These are phyloP conservation scores for Rhizopus microsporus DNA, from an alignment of 371 early-diverging fungal species.

Conservation along the genomic window DNA sequence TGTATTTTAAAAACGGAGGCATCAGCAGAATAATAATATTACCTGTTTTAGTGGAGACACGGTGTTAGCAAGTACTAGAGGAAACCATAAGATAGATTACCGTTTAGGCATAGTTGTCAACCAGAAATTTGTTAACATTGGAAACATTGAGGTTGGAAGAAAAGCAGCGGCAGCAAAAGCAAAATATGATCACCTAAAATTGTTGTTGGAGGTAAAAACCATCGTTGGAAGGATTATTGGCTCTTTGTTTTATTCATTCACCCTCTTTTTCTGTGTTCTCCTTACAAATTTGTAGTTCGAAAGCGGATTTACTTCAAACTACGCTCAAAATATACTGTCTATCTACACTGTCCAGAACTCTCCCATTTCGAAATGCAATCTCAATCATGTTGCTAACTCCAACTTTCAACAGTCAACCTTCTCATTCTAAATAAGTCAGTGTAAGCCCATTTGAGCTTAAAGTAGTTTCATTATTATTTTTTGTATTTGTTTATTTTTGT, in stretches of 20 bases:
- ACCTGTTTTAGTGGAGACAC: constrained; percentile 8
- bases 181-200: constrained; percentile 8
- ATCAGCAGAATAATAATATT: neutral
- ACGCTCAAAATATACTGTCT: no score
- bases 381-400: no score
- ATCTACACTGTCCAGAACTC: no score
- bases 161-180: neutral
- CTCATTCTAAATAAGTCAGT: no score
- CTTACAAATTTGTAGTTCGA: no score
- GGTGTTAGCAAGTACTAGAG: neutral
- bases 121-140: neutral
- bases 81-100: constrained; percentile 1
- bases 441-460: no score
- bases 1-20: neutral
- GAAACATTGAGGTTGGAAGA: constrained; percentile 6
- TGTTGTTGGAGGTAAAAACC: constrained; percentile 8
- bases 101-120: constrained; percentile 1
- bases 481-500: no score
- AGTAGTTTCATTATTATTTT: no score
- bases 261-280: no score
- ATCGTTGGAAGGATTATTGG: neutral
- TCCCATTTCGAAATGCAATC: no score
- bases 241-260: neutral
- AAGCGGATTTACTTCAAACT: no score
- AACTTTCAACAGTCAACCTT: no score